phyloP scores from a whole-genome alignment of 805 yeast species.

The Isabelozyma heimii region DNA sequence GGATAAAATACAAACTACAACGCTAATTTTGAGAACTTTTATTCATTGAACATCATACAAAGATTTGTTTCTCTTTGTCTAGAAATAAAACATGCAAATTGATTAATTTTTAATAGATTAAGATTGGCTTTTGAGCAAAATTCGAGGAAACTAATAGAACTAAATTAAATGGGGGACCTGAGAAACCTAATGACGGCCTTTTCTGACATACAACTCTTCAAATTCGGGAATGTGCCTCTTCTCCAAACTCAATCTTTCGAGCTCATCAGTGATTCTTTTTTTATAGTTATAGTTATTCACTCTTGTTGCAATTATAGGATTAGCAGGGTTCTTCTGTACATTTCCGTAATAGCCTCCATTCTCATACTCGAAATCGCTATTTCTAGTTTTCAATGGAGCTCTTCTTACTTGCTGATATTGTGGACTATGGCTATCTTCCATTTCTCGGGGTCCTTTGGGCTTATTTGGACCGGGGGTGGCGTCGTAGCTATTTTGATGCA shows the following conservation, averaged over 20 bases:
- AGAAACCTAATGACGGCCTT: conserved; percentile 8
- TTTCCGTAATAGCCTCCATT: conserved; percentile 5
- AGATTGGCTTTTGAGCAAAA: too few relatives aligned
- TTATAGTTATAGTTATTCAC: conserved; percentile 11
- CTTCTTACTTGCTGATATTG: conserved; percentile 16
- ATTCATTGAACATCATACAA: too few relatives aligned
- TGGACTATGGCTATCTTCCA: conserved; percentile 18
- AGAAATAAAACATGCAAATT: too few relatives aligned
- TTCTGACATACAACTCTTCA: conserved; percentile 37
- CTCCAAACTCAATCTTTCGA: conserved; percentile 36
- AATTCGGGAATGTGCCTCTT: conserved; percentile 40
- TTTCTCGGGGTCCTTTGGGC: conserved; percentile 40
- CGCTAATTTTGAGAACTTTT: too few relatives aligned
- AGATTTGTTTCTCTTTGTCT: too few relatives aligned
- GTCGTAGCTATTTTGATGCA: conserved; percentile 6
- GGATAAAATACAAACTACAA: neutral
- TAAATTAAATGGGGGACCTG: neutral
- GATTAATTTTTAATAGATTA: too few relatives aligned
- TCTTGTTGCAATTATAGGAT: neutral
- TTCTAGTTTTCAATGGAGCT: conserved; percentile 34
- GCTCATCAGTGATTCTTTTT: conserved; percentile 41
- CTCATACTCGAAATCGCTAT: conserved; percentile 28
- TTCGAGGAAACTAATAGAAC: neutral
- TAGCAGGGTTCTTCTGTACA: conserved; percentile 3
- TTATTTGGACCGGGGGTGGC: conserved; percentile 19